Base-by-base conservation (phyloP, 2,329 filamentous ascomycete species). In the Leptographium lundbergii region DNA sequence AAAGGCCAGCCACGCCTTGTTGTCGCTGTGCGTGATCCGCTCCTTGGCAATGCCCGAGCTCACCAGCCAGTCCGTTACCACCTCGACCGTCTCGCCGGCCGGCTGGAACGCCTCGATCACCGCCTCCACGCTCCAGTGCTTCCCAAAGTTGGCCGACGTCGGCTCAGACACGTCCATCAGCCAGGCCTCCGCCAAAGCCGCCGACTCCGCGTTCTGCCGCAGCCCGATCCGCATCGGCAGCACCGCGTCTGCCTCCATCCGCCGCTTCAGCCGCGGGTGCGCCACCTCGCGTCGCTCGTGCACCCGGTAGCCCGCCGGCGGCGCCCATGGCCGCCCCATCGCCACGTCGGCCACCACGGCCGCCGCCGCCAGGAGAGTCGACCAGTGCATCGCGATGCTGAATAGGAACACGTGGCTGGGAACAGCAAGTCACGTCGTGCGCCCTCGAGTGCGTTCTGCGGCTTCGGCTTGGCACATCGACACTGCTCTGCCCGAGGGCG, bases 71-170 rank as follows among this genome's bases (percentile, higher is more conserved):
- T 61, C 57, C 4, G 61, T 59, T 4, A 73, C 69, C 6, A 65
- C 58, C 29, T 69, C 65, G 9, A 71, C 65, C 36, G 67, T 67
- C 25, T 69, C 66, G 50, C 65, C 59, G n/a, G 64, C 48, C 3
- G 72, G 73, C 51, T 68, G 67, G 58, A 74, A 73, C 57, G 69
- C 65, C 22, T 73, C 67, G 54, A 67, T 64, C 27, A 73, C 68
- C 56, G 72, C 67, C 17, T 70, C 65, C 3, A 66, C 58, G 11
- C 65, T 69, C 67, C 70, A 70, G 61, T 73, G 69, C 58, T 73
- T 68, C 22, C 70, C 71, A 59, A 69, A 74, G 25, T 69, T 69
- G 6, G 61, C 27, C 3, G 66, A 67, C 7, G 61, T 58, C 2
- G 67, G 65, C 47, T 66, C 61, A 27, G 66, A 61, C 22, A 61